Conservation (phyloP, 2,329 filamentous ascomycete species). For the Aspergillus sp. region DNA sequence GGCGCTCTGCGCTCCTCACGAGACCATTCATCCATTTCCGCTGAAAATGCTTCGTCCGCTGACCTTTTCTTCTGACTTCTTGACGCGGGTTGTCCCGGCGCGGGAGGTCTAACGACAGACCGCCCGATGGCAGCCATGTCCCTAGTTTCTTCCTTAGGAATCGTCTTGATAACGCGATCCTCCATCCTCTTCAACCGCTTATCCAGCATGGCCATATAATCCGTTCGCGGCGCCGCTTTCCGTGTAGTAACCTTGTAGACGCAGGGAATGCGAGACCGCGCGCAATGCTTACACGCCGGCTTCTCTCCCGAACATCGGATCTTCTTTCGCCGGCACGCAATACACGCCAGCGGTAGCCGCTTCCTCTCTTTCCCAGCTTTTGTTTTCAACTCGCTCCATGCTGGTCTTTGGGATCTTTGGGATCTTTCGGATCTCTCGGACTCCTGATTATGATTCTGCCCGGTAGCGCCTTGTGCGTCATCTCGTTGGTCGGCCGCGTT, state of each 20-base stretch:
- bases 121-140: constrained; percentile 60
- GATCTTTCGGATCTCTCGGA: constrained; percentile 46
- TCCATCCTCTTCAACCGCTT: constrained; percentile 96
- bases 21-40: constrained; percentile 75
- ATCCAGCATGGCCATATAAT: constrained; percentile 99
- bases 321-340: constrained; percentile 93
- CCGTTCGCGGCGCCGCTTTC: constrained; percentile 87
- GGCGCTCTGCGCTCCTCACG: constrained; percentile 47
- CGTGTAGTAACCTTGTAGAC: constrained; percentile 95
- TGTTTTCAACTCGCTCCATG: constrained; percentile 78
- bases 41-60: constrained; percentile 79
- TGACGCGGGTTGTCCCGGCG: constrained; percentile 44
- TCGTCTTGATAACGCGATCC: constrained; percentile 89
- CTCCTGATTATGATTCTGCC: constrained; percentile 12
- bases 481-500: constrained; percentile 15
- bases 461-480: constrained; percentile 4
- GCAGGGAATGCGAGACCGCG: constrained; percentile 85
- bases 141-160: constrained; percentile 76
- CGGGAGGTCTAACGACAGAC: constrained; percentile 75
- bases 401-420: constrained; percentile 50
- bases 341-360: constrained; percentile 83
- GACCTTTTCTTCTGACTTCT: constrained; percentile 68
- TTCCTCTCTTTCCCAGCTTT: constrained; percentile 96
- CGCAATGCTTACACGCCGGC: constrained; percentile 92
- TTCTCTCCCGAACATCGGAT: constrained; percentile 97